phyloP scores from a whole-genome alignment of 352 stramenopile species.

The Globisporangium yorkense region DNA sequence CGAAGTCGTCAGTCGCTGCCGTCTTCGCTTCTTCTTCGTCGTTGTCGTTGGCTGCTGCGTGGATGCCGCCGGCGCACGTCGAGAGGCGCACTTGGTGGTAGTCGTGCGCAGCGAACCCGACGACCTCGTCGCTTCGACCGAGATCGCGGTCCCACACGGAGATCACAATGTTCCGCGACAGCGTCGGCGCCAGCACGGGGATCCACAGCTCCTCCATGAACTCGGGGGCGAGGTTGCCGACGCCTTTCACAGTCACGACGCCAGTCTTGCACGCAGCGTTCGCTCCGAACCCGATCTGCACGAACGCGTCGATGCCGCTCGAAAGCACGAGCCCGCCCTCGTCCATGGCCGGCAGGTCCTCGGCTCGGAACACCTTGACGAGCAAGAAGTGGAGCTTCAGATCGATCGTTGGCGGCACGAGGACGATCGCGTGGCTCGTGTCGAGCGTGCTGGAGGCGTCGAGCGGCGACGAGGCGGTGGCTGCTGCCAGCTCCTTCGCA shows the following conservation, averaged over 20 bases:
- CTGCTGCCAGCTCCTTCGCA: constrained; percentile 35
- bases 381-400: constrained; percentile 75
- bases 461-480: neutral
- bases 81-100: constrained; percentile 51
- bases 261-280: constrained; percentile 39
- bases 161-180: constrained; percentile 64
- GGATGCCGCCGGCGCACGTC: constrained; percentile 20
- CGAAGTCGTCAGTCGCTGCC: neutral
- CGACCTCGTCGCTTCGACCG: constrained; percentile 60
- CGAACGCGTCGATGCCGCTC: constrained; percentile 79
- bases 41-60: constrained; percentile 4
- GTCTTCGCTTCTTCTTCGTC: neutral
- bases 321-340: constrained; percentile 29
- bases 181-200: constrained; percentile 66
- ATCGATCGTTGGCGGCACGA: constrained; percentile 75
- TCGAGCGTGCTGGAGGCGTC: constrained; percentile 11
- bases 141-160: constrained; percentile 81
- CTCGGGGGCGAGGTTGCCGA: constrained; percentile 35
- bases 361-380: constrained; percentile 67
- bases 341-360: constrained; percentile 84
- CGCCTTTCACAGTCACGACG: constrained; percentile 60
- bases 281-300: constrained; percentile 64
- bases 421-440: constrained; percentile 31
- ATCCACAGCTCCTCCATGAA: constrained; percentile 86
- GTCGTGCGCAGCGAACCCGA: constrained; percentile 63